Percentiles rank a stretch among this genome's conserved stretches.
These are phyloP conservation scores for Chlorella sp. DNA, from an alignment of 139 green algal species.

Conservation along the genomic window DNA sequence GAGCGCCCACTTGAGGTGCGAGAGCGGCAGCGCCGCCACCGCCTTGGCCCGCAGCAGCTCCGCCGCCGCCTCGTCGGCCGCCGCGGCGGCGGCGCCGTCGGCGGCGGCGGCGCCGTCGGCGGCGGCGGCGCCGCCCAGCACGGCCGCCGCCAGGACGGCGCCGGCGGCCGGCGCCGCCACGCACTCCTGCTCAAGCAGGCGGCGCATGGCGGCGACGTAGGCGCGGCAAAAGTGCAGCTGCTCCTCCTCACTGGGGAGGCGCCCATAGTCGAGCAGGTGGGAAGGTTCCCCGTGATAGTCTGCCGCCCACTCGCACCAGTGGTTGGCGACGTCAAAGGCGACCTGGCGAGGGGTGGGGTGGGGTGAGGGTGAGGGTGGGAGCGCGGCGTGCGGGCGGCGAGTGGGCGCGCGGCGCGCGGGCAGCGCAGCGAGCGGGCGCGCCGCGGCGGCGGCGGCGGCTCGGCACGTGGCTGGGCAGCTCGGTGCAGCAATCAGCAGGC, in stretches of 20 bases:
- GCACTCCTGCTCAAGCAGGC: not conserved
- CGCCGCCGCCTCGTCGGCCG: not conserved
- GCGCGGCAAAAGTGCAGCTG: conserved; percentile 32
- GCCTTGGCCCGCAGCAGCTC: conserved; percentile 12
- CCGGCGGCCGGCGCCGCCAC: not conserved
- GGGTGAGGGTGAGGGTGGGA: not conserved
- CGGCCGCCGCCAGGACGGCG: not conserved
- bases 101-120: not conserved
- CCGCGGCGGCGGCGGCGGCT: not conserved
- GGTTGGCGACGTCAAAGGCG: conserved; percentile 75
- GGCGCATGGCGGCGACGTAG: conserved; percentile 45
- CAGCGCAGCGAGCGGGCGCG: not conserved
- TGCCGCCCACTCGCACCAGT: conserved; percentile 73
- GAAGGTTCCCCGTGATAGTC: conserved; percentile 50
- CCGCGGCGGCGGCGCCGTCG: not conserved
- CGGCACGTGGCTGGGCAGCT: not conserved
- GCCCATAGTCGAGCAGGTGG: conserved; percentile 47
- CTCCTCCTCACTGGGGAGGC: conserved; percentile 50
- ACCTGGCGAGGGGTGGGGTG: conserved; percentile 31
- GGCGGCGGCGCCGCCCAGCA: not conserved
- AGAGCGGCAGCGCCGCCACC: conserved; percentile 46
- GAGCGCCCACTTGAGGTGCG: conserved; percentile 66
- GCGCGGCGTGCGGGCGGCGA: not conserved
- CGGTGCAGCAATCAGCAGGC: not conserved
- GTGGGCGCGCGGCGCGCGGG: not conserved